Conservation (phyloP, 2,329 filamentous ascomycete genomes). For the Talaromyces atroroseus region DNA sequence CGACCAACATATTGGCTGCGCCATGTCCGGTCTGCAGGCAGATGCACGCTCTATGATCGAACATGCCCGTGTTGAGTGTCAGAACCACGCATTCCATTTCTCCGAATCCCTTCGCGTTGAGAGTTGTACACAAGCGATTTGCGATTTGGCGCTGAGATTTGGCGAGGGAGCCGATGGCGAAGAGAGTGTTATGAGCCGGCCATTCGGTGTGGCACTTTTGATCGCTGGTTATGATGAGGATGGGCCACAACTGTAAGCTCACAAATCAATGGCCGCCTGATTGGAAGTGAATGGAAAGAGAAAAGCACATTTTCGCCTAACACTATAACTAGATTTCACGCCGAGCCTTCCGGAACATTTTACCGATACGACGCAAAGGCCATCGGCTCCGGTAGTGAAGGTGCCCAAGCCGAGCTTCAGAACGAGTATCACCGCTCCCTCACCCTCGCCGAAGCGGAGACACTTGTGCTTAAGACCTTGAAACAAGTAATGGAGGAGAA, state of each 20-base stretch:
- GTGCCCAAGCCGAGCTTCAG: slow-evolving; percentile 94
- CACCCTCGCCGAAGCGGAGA: slow-evolving; percentile 87
- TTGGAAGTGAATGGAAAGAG: no score
- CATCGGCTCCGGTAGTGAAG: slow-evolving; percentile 94
- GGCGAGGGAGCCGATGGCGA: slow-evolving; percentile 96
- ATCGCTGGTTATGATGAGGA: slow-evolving; percentile 98
- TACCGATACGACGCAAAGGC: slow-evolving; percentile 99
- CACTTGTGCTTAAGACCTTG: slow-evolving; percentile 89
- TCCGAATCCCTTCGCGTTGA: slow-evolving; percentile 91
- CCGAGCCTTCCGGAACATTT: slow-evolving; percentile 95
- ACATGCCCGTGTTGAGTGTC: slow-evolving; percentile 94
- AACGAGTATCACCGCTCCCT: slow-evolving; percentile 99
- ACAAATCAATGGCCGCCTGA: neutral
- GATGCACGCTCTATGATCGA: slow-evolving; percentile 97
- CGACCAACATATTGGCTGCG: slow-evolving; percentile 96
- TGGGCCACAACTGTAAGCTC: slow-evolving; percentile 73
- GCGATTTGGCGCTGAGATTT: slow-evolving; percentile 90
- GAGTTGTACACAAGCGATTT: slow-evolving; percentile 98
- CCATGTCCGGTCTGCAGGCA: slow-evolving; percentile 96
- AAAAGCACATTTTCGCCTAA: neutral
- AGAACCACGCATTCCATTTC: slow-evolving; percentile 97
- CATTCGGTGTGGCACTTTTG: slow-evolving; percentile 91
- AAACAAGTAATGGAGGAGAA: slow-evolving; percentile 99
- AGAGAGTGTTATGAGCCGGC: slow-evolving; percentile 97
- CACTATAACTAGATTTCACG: slow-evolving; percentile 64